Conservation (phyloP, 2,329 filamentous ascomycete genomes). For the Venturia aucupariae region DNA sequence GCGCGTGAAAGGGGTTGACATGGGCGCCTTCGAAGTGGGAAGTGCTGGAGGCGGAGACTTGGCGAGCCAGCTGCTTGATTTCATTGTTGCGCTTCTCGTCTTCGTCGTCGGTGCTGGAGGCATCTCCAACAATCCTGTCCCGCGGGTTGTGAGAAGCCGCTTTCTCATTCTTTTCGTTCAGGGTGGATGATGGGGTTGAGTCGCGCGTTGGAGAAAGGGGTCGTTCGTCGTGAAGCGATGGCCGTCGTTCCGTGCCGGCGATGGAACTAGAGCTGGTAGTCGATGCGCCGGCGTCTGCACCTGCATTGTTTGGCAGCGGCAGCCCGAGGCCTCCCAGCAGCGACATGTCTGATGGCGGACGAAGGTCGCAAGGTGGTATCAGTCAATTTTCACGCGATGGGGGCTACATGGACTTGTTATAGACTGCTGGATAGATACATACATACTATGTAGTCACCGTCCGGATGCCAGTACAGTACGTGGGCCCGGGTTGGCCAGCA, state of each 20-base stretch:
- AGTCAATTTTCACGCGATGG: neutral
- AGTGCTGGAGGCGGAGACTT: constrained; percentile 31
- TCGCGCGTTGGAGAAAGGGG: neutral
- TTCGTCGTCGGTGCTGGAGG: constrained; percentile 16
- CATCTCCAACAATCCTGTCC: neutral
- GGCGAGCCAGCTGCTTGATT: constrained; percentile 34
- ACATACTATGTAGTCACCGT: no score
- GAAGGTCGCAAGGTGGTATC: neutral
- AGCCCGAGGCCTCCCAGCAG: neutral
- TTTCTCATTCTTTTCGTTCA: constrained; percentile 9
- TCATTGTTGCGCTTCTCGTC: constrained; percentile 25
- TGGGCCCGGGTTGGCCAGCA: neutral
- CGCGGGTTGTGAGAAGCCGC: neutral
- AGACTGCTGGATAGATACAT: no score
- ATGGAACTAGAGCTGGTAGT: no score
- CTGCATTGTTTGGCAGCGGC: constrained; percentile 4
- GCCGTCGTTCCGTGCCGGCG: neutral
- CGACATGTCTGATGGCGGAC: neutral
- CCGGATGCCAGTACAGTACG: no score
- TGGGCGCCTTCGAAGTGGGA: constrained; percentile 27
- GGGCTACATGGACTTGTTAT: neutral
- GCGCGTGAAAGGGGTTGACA: constrained; percentile 30
- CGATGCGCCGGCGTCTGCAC: constrained; percentile 13
- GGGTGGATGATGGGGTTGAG: neutral
- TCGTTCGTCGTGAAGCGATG: neutral